Percentiles rank a stretch among this genome's conserved stretches.
These are phyloP conservation scores for Metschnikowia lachancei DNA, from an alignment of 805 yeast species.

Conservation along the genomic window DNA sequence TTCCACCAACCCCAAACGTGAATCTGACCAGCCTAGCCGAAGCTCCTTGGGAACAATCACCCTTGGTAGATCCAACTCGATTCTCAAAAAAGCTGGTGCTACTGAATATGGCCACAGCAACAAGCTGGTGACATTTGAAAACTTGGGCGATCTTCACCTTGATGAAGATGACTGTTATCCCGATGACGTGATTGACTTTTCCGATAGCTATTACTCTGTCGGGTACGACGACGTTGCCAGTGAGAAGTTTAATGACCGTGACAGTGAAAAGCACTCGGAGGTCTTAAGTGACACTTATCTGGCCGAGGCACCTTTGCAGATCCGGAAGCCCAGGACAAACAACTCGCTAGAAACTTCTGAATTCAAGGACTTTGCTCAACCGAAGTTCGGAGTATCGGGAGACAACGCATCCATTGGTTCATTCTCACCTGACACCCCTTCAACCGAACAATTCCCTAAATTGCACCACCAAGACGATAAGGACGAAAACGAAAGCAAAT, in stretches of 20 bases:
- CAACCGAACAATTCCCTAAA: slow-evolving; percentile 7
- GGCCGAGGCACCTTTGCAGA: slow-evolving; percentile 33
- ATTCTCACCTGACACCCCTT: slow-evolving; percentile 39
- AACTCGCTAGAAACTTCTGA: background rate
- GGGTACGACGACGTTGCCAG: slow-evolving; percentile 22
- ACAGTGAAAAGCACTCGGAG: slow-evolving; percentile 37
- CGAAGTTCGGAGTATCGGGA: background rate
- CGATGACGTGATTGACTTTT: slow-evolving; percentile 13
- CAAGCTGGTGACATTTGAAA: slow-evolving; percentile 42
- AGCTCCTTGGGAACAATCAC: background rate
- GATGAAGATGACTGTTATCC: slow-evolving; percentile 13
- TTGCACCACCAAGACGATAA: slow-evolving; percentile 1
- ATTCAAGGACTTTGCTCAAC: slow-evolving; percentile 5
- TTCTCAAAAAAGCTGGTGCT: slow-evolving; percentile 16
- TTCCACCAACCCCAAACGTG: background rate
- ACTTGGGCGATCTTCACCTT: slow-evolving; percentile 29
- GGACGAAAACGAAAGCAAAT: slow-evolving; percentile 11
- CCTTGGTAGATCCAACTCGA: slow-evolving; percentile 14
- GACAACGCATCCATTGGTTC: slow-evolving; percentile 37
- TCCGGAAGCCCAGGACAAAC: slow-evolving; percentile 24
- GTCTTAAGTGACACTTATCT: slow-evolving; percentile 42
- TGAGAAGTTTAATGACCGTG: slow-evolving; percentile 12
- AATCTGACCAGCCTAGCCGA: background rate
- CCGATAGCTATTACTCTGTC: slow-evolving; percentile 19
- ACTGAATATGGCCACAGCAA: slow-evolving; percentile 14